Percentiles rank a stretch among this genome's conserved stretches.
Evolutionary conservation across 306 rosid genomes (phyloP).

Genomic region (Malus domestica): ASM211411v1 NC_041804.1:19959001-19959500

Average conservation of each 20-base stretch:
- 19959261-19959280: conserved; percentile 42
- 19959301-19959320: conserved; percentile 54
- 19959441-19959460: conserved; percentile 70
- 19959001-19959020: conserved; percentile 93
- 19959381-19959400: conserved; percentile 46
- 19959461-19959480: conserved; percentile 75
- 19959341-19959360: conserved; percentile 39
- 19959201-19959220: conserved; percentile 66
- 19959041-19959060: conserved; percentile 70
- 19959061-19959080: conserved; percentile 50
- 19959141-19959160: conserved; percentile 41
- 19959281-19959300: conserved; percentile 60
- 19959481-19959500: conserved; percentile 88
- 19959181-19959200: conserved; percentile 55
- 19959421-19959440: conserved; percentile 88
- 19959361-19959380: conserved; percentile 51
- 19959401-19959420: conserved; percentile 60
- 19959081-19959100: conserved; percentile 38
- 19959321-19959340: conserved; percentile 55
- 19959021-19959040: conserved; percentile 79
- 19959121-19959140: conserved; percentile 54
- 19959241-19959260: conserved; percentile 46
- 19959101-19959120: conserved; percentile 44
- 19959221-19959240: conserved; percentile 42
- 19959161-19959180: conserved; percentile 39